Evolutionary conservation across 139 green algal species (phyloP).

Genomic region (Coelastrella sp.): DNA sequence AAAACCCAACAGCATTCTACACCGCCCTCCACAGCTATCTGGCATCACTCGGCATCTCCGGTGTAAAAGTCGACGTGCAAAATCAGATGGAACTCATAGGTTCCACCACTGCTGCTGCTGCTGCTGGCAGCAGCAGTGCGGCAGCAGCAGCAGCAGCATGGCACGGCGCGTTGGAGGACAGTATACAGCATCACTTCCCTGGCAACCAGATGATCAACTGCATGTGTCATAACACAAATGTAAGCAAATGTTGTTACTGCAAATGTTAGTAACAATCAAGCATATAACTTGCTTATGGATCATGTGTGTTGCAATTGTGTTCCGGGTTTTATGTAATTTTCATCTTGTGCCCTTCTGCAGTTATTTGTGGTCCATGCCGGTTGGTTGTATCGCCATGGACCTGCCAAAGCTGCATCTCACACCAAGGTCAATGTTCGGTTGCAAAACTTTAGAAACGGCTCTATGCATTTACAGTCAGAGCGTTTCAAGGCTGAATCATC

Average conservation of each 20-base stretch:
- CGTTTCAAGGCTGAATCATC: background rate
- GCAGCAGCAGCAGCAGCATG: background rate
- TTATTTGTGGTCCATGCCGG: background rate
- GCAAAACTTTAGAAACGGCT: background rate
- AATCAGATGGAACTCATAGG: conserved; percentile 23
- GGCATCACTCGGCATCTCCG: conserved; percentile 69
- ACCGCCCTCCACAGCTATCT: conserved; percentile 84
- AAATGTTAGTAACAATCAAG: background rate
- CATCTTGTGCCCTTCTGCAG: too few species aligned
- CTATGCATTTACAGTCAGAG: background rate
- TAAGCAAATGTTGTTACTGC: background rate
- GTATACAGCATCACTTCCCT: conserved; percentile 76
- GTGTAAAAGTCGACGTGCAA: conserved; percentile 76
- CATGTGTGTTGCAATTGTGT: too few species aligned
- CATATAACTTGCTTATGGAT: too few species aligned
- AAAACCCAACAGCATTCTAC: conserved; percentile 8
- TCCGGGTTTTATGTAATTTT: too few species aligned
- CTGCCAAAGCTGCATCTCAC: too few species aligned
- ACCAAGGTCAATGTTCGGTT: too few species aligned
- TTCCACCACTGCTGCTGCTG: background rate
- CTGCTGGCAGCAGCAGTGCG: background rate
- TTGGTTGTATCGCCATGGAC: background rate
- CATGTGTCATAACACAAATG: conserved; percentile 93
- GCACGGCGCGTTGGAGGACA: conserved; percentile 67
- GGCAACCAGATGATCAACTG: conserved; percentile 90